phyloP scores from a whole-genome alignment of 768 basidiomycete species.

The Lactifluus echinatus region DNA sequence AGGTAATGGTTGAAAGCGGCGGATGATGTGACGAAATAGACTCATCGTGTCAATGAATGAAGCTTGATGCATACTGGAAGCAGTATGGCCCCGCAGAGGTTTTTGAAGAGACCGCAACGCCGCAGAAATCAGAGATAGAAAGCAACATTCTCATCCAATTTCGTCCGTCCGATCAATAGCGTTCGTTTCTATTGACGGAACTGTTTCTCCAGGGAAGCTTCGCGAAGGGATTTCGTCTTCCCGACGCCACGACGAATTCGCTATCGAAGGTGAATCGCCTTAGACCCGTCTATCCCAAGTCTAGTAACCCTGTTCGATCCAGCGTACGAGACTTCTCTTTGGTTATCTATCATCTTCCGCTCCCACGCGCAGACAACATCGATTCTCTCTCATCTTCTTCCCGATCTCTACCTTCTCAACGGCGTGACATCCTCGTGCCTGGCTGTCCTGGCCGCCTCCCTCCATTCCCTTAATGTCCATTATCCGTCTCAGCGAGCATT shows the following conservation, averaged over 20 bases:
- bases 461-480: constrained; percentile 46
- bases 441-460: constrained; percentile 40
- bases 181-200: neutral
- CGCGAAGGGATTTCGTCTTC: constrained; percentile 65
- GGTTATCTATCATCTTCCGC: constrained; percentile 53
- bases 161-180: constrained; percentile 36
- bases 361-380: constrained; percentile 53
- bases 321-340: constrained; percentile 73
- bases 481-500: constrained; percentile 63
- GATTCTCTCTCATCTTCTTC: constrained; percentile 52
- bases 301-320: neutral
- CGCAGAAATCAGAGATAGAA: constrained; percentile 41
- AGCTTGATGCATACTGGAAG: constrained; percentile 46
- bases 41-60: neutral
- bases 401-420: constrained; percentile 34
- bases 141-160: constrained; percentile 68
- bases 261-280: constrained; percentile 49
- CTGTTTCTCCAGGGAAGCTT: constrained; percentile 50
- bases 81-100: constrained; percentile 25
- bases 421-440: constrained; percentile 20
- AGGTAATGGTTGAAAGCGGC: constrained; percentile 35
- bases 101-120: constrained; percentile 18
- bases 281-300: neutral
- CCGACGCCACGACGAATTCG: constrained; percentile 49
- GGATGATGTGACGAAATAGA: neutral